Conservation (phyloP, 805 yeast genomes). For the Myxozyma mucilagina region DNA sequence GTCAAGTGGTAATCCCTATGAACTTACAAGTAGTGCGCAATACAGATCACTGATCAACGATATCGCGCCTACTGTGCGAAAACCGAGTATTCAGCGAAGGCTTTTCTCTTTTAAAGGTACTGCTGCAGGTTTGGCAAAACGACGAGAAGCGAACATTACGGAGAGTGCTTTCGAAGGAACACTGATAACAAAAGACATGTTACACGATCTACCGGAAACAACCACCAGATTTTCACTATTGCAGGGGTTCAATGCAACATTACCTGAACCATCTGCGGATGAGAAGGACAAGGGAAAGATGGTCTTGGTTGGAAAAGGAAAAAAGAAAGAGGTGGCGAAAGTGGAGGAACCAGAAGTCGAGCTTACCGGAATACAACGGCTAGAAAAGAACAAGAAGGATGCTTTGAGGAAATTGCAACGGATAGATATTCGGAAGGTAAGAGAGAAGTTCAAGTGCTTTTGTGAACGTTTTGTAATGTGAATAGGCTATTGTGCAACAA, state of each 20-base stretch:
- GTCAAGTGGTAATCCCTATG: conserved; percentile 30
- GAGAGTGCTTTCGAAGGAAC: background rate
- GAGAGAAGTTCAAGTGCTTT: background rate
- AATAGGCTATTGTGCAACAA: conserved; percentile 25
- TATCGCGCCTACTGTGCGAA: conserved; percentile 40
- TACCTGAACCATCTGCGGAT: conserved; percentile 18
- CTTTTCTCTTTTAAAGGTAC: conserved; percentile 37
- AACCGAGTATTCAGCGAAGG: conserved; percentile 46
- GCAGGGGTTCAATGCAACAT: conserved; percentile 67
- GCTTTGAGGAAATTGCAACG: conserved; percentile 20
- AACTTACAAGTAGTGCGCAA: conserved; percentile 42
- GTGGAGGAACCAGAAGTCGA: conserved; percentile 13
- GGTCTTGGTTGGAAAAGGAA: conserved; percentile 3
- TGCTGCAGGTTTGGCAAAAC: background rate
- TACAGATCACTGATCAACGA: conserved; percentile 53
- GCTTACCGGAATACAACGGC: conserved; percentile 21
- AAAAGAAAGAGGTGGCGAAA: conserved; percentile 1
- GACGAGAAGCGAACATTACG: background rate
- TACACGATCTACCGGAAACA: conserved; percentile 53
- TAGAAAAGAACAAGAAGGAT: conserved; percentile 19
- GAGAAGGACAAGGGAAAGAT: background rate
- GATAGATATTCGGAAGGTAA: conserved; percentile 25
- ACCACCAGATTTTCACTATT: conserved; percentile 51
- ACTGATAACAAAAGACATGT: conserved; percentile 58
- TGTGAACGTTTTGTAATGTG: background rate